Evolutionary conservation across 1,284 basidiomycete genomes (phyloP), one percentile per base, ranked within the genome.

Genomic region (Termitomyces sp.): DNA sequence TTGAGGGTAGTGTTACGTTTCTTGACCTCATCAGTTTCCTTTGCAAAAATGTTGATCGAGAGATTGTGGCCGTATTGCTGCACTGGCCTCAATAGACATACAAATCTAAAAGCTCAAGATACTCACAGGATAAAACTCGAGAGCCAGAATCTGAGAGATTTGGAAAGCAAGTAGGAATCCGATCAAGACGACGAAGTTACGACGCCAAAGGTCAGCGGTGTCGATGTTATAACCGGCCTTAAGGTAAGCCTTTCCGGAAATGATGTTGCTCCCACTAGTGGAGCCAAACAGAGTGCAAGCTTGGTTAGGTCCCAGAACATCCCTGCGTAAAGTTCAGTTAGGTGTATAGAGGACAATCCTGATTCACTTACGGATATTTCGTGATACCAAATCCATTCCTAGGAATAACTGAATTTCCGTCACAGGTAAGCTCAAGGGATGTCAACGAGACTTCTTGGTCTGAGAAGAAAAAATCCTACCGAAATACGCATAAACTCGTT

Each of bases 401-500:
- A 0, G 91, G 91, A 18, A 90, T 75, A 50, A 92, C 75, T 61
- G 81, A 85, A 31, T 66, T 71, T 11, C 84, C 82, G 62, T 89
- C 84, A 60, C 91, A 93, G 1, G 72, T 72, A 38, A 91, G 66
- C 75, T 83, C 52, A 49, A 55, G 6, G 26, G 16, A 54, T 50
- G 52, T 60, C 13, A 57, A 55, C 9, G 50, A 28, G 35, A 39
- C 11, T 30, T 50, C n/a, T 5, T 35, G 40, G 47, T 38, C 5
- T 18, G 18, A 44, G 38, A 38, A 44, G 47, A 31, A 4, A 18
- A 30, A 28, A 39, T 62, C 73, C 51, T 58, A 86, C 77, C 19
- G 75, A 68, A 49, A 88, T 80, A 7, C 88, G 79, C 71, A 79
- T 83, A 68, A 93, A 93, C 65, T 93, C 89, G 64, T 93, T 93